These are phyloP conservation scores for Geranium rotundifolium DNA, from an alignment of 345 rosid genomes.

Conservation along the genomic window DNA sequence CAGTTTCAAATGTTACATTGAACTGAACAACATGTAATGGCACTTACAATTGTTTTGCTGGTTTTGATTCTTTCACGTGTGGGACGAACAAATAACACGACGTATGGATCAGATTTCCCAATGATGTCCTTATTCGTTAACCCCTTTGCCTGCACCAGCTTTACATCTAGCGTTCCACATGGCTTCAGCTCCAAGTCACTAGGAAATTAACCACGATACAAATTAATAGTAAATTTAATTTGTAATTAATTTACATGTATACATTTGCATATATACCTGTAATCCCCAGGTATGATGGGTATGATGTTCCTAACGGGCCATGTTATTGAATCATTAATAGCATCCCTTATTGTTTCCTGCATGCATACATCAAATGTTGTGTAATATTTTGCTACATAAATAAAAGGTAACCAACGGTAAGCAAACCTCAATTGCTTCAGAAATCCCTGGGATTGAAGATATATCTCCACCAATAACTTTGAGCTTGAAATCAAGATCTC, in stretches of 20 bases:
- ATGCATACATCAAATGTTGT: background rate
- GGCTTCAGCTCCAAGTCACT: slow-evolving; percentile 94
- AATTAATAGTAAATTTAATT: no score
- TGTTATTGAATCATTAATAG: slow-evolving; percentile 87
- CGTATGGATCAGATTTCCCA: slow-evolving; percentile 98
- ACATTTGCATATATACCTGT: slow-evolving; percentile 37
- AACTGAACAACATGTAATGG: background rate
- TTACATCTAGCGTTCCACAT: slow-evolving; percentile 81
- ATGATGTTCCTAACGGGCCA: slow-evolving; percentile 97
- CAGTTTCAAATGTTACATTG: background rate
- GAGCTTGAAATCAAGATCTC: background rate
- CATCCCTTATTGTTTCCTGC: slow-evolving; percentile 86
- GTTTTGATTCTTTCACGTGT: slow-evolving; percentile 58
- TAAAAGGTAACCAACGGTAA: no score
- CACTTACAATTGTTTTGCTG: slow-evolving; percentile 68
- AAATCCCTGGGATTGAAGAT: background rate
- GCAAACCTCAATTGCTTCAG: background rate
- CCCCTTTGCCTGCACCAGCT: slow-evolving; percentile 92
- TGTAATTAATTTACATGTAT: no score
- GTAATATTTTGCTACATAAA: no score
- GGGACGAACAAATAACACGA: slow-evolving; percentile 68
- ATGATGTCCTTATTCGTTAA: slow-evolving; percentile 88
- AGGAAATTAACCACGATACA: no score
- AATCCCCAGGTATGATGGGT: slow-evolving; percentile 96
- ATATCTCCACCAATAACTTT: background rate